Evolutionary conservation across 2,329 filamentous ascomycete species (phyloP).

Genomic region (Ilyonectria destructans): DNA sequence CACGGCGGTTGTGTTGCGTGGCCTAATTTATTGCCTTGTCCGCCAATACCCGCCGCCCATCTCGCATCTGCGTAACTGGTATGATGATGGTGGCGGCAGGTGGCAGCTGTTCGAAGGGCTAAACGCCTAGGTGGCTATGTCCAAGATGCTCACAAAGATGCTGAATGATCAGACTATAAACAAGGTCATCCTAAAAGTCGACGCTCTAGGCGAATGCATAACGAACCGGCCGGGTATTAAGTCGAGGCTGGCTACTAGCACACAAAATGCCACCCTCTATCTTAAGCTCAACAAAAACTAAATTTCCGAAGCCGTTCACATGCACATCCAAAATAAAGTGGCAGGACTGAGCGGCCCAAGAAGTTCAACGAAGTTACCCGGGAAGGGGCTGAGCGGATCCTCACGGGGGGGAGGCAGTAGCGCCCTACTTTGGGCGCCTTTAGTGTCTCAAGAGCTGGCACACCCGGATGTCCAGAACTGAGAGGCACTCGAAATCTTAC

Average conservation of each 20-base stretch:
- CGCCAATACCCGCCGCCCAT: not conserved
- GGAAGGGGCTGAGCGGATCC: constrained; percentile 2
- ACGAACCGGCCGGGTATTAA: not conserved
- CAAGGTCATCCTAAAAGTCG: not conserved
- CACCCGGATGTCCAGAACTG: not conserved
- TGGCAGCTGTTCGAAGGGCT: not conserved
- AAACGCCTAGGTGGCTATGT: not conserved
- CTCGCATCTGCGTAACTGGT: not conserved
- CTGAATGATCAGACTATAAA: not conserved
- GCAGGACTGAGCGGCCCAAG: not conserved
- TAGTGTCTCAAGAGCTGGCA: constrained; percentile 39
- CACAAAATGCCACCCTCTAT: not conserved
- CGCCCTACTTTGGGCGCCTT: constrained; percentile 51
- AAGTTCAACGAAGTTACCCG: constrained; percentile 10
- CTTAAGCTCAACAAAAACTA: not conserved
- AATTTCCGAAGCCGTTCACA: not conserved
- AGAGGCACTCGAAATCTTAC: constrained; percentile 38
- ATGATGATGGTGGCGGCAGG: not conserved
- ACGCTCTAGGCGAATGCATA: not conserved
- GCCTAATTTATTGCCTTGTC: not conserved
- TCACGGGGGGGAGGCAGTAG: constrained; percentile 51
- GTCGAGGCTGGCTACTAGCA: too few species aligned
- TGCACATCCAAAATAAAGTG: not conserved
- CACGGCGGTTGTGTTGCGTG: not conserved
- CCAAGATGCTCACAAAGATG: not conserved